Conservation (phyloP, 306 rosid genomes). For the Amphicarpaea edgeworthii region DNA sequence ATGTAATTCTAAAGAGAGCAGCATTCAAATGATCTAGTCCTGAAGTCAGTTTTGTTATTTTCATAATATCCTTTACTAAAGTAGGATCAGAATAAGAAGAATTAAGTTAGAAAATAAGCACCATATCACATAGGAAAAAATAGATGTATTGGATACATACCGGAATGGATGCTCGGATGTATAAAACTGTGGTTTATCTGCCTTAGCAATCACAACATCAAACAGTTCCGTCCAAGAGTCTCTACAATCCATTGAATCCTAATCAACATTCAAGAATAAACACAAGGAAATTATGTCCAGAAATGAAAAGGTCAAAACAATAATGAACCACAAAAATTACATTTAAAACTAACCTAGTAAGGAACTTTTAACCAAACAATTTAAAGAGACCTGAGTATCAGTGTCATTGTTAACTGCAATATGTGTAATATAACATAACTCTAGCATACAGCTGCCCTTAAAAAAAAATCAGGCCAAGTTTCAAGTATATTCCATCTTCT, state of each 20-base stretch:
- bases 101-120: conserved; percentile 9
- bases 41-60: conserved; percentile 17
- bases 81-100: background rate
- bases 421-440: conserved; percentile 20
- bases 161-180: conserved; percentile 97
- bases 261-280: conserved; percentile 48
- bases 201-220: conserved; percentile 96
- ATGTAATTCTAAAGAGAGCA: conserved; percentile 12
- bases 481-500: conserved; percentile 17
- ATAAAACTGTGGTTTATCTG: conserved; percentile 91
- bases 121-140: conserved; percentile 8
- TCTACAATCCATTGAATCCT: conserved; percentile 77
- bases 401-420: conserved; percentile 7
- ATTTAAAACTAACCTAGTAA: conserved; percentile 28
- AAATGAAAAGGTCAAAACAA: conserved; percentile 31
- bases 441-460: background rate
- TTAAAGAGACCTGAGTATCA: conserved; percentile 19
- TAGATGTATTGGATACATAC: conserved; percentile 58
- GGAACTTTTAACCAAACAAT: conserved; percentile 36
- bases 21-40: conserved; percentile 28
- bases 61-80: conserved; percentile 19
- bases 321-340: conserved; percentile 18
- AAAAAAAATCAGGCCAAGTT: conserved; percentile 7
- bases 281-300: conserved; percentile 40
- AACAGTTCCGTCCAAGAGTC: conserved; percentile 92